Base-by-base conservation (phyloP, 208 protist genomes). In the Leishmania amazonensis region DNA sequence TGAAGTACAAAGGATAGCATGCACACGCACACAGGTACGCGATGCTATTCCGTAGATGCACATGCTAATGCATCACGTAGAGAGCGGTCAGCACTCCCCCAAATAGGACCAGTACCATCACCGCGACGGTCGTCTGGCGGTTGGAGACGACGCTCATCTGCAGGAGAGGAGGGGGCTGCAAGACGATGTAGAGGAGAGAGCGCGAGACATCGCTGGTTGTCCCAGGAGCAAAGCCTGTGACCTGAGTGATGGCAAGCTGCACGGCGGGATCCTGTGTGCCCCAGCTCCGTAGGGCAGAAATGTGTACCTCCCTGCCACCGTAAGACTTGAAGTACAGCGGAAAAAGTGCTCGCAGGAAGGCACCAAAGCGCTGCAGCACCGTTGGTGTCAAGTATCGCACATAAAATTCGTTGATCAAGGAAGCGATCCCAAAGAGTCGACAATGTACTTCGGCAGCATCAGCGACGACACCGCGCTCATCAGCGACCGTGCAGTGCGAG, bases 191-290 rank as follows among this genome's bases (percentile, higher is more conserved):
- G 24, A 94, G 73, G 8, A 94, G 60, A n/a, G 83, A 75, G 24
- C 85, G 78, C 31, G 90, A 81, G 6, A 85, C 81, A 70, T 94
- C 90, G 31, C 83, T 42, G 3, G 81, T 79, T 7, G 78, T 88
- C 57, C 83, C 90, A n/a, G 86, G 85, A 15, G 86, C 78, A 73
- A 91, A 45, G 13, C 81, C 83, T 7, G 86, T 76, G 15, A 90
- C 75, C 75, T 90, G 81, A 9, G 90, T 80, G 15, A 78, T 77
- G 17, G 89, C 81, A 28, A 86, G 72, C 75, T 92, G 87, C 31
- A 89, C 86, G 13, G 81, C 86, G 15, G 93, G 90, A 72, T 96
- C 91, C 35, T 76, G 65, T 28, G 49, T 72, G 45, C 83, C 83
- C 86, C 93, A 91, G 17, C 47, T 68, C 38, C 78, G 71, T 31